Evolutionary conservation across 345 rosid genomes (phyloP), one percentile per base, ranked within the genome.

Genomic region (Aurinia saxatilis): DNA sequence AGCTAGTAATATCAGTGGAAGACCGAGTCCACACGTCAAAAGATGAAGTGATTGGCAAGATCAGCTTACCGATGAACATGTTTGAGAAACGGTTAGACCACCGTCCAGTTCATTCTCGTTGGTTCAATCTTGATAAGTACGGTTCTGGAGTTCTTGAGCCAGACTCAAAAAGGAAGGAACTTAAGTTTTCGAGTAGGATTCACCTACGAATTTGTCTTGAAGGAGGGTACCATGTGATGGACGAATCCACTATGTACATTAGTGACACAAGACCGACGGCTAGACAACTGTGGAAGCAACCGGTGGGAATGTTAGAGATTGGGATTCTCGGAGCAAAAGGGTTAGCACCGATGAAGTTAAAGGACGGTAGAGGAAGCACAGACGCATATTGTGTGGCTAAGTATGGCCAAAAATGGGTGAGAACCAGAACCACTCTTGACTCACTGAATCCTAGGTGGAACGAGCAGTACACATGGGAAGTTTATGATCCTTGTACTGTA

Each of bases 211-310:
- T 81, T 13, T 88, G 96, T 71, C 81, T 91, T 21, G 98, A 88
- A 77, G 98, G 96, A 21, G 96, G 96, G 18, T 91, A 91, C 58
- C 98, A 91, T 73, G 98, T 91, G 7, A 75, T 91, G 37, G 98
- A 91, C 50, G 98, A 91, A 71, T 84, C 96, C 17, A 82, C 95
- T 16, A 67, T 88, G 93, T 84, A 91, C 57, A 82, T 79, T 16
- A 90, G 95, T 41, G 97, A 90, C 75, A 90, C 87, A 58, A 68
- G 87, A 65, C 95, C 97, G 0, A 90, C 97, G 3, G 77, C 90
- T n/a, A 77, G 82, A 76, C 95, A 90, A 68, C 79, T 90, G 1
- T 90, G 97, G 95, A 90, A 87, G 51, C 82, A 79, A 34, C 93
- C 90, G 0, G 81, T 85, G 27, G 97, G 97, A 33, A 71, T 87